Evolutionary conservation across 371 early-diverging fungal species (phyloP).

Genomic region (Mucor piriformis): DNA sequence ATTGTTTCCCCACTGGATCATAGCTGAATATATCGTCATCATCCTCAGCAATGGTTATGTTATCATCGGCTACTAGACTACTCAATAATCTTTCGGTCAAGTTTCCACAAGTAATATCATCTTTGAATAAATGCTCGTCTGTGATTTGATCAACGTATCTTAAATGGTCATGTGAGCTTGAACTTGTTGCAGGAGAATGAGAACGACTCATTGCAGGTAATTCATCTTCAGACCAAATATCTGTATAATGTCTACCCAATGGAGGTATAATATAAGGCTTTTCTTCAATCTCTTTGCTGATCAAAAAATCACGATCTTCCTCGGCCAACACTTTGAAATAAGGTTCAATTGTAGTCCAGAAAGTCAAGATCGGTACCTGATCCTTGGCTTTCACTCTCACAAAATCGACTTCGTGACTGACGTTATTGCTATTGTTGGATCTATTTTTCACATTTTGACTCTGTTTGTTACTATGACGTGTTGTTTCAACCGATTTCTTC

Average conservation of each 20-base stretch:
- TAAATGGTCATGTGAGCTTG: constrained; percentile 29
- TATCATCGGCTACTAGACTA: constrained; percentile 66
- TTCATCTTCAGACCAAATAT: constrained; percentile 89
- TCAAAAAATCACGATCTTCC: constrained; percentile 76
- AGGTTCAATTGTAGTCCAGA: constrained; percentile 83
- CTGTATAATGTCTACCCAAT: constrained; percentile 76
- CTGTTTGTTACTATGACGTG: constrained; percentile 11
- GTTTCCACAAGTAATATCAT: constrained; percentile 66
- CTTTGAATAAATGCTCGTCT: constrained; percentile 60
- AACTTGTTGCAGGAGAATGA: constrained; percentile 29
- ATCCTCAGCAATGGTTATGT: constrained; percentile 37
- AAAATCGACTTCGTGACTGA: constrained; percentile 34
- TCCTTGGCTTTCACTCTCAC: constrained; percentile 58
- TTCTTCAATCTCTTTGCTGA: constrained; percentile 64
- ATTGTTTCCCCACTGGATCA: constrained; percentile 1
- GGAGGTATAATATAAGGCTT: constrained; percentile 75
- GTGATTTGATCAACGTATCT: constrained; percentile 42
- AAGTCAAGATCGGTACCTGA: constrained; percentile 81
- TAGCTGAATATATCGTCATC: constrained; percentile 25
- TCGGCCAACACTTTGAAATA: constrained; percentile 85
- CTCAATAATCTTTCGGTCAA: constrained; percentile 79
- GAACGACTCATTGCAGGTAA: constrained; percentile 53
- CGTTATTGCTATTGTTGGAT: constrained; percentile 3
- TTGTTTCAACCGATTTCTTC: constrained; percentile 16
- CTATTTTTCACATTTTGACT: constrained; percentile 5